Evolutionary conservation across 2,329 filamentous ascomycete species (phyloP), one percentile per base, ranked within the genome.

Genomic region (Dothideomycetes sp.): DNA sequence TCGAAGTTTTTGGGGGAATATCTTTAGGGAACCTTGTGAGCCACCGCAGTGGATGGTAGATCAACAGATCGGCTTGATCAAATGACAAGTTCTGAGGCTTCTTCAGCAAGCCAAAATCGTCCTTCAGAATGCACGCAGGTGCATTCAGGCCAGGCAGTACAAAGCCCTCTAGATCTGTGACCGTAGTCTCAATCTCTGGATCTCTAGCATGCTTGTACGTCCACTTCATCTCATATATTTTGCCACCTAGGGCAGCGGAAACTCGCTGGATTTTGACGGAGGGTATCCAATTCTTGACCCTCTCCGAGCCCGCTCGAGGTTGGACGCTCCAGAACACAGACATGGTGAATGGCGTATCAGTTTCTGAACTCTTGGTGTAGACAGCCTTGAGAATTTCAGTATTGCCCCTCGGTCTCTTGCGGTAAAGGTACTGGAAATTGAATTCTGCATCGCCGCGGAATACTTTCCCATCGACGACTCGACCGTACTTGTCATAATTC

Each of bases 261-360:
- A 45, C 39, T 18, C 45, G 45, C 28, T 42, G 40, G 4, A 45
- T 42, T 18, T 45, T 47, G 20, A 43, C 35, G 8, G 45, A 45
- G 17, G 45, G 32, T 16, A 32, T 45, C 45, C 45, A 47, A 19
- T 41, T 33, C 35, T 45, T 43, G 39, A 47, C 39, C n/a, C 41
- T 17, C 2, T 47, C 35, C 3, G 45, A 47, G n/a, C 40, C 43
- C 23, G 43, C 33, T 30, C 45, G 43, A 13, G 45, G 45, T 27
- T 45, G 41, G 24, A 47, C 43, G 27, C 43, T 45, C 45, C 45
- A 47, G 24, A 36, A 47, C 5, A 44, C 45, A 11, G 39, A 32
- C 13, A 43, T 33, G 9, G 34, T 33, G 4, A 42, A 15, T 31
- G 33, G 30, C 15, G 22, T n/a, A 13, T 22, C 23, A 19, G 30